Percentiles rank a stretch among this genome's conserved stretches.
These are phyloP conservation scores for Leucocoprinus birnbaumii DNA, from an alignment of 768 basidiomycete genomes.

Conservation along the genomic window DNA sequence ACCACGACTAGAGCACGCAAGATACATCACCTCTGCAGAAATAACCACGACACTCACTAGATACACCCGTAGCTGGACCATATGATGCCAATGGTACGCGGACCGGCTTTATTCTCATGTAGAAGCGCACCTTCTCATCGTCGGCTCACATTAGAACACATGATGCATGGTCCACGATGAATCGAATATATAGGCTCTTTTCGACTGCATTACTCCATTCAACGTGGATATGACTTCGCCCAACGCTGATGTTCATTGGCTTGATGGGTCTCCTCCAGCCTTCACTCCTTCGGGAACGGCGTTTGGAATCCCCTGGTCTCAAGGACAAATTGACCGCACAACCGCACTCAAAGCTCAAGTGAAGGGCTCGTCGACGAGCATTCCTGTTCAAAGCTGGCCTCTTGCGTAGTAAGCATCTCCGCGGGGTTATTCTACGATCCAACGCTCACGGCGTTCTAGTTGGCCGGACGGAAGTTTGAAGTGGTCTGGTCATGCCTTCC, in stretches of 20 bases:
- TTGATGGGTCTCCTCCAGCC: slow-evolving; percentile 26
- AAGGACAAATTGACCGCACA: slow-evolving; percentile 34
- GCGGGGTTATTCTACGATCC: background rate
- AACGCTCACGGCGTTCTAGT: too few species aligned
- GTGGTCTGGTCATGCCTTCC: slow-evolving; percentile 36
- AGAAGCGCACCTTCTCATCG: background rate
- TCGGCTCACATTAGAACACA: slow-evolving; percentile 2
- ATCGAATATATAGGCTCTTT: background rate
- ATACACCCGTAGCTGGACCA: too few species aligned
- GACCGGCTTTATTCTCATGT: background rate
- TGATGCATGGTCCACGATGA: background rate
- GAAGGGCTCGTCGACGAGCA: background rate
- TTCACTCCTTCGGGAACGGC: slow-evolving; percentile 29
- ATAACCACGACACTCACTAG: too few species aligned
- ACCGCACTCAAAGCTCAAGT: slow-evolving; percentile 22
- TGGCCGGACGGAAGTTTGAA: slow-evolving; percentile 38
- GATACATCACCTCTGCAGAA: too few species aligned
- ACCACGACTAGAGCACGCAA: too few species aligned
- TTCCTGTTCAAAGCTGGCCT: slow-evolving; percentile 29
- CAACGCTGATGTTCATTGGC: slow-evolving; percentile 28
- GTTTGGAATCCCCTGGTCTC: slow-evolving; percentile 34
- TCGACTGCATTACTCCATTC: background rate
- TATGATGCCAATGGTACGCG: background rate
- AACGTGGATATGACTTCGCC: slow-evolving; percentile 17
- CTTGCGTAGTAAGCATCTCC: slow-evolving; percentile 28